phyloP scores from a whole-genome alignment of 139 green algal genomes.

The Yamagishiella unicocca region DNA sequence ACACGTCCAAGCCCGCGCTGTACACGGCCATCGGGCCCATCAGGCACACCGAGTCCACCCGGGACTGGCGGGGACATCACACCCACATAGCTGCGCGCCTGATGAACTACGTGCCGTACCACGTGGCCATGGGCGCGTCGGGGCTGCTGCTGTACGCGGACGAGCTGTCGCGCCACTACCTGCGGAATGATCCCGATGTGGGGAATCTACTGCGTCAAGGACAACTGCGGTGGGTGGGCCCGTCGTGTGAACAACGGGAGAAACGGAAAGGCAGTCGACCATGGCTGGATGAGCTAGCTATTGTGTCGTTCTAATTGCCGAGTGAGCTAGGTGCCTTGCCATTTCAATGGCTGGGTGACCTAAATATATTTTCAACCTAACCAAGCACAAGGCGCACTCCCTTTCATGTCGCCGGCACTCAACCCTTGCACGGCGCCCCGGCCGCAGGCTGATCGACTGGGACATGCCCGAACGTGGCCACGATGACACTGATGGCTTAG shows the following conservation, averaged over 20 bases:
- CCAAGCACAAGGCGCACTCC: background rate
- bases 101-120: slow-evolving; percentile 1
- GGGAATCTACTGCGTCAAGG: background rate
- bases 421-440: background rate
- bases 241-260: background rate
- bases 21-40: background rate
- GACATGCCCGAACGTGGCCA: background rate
- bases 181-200: background rate
- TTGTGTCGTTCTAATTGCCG: no score
- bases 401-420: background rate
- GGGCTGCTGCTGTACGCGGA: no score
- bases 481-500: background rate
- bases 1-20: background rate
- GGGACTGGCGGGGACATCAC: background rate
- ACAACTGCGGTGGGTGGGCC: background rate
- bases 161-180: background rate
- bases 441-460: background rate
- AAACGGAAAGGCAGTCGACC: no score
- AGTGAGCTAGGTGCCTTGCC: no score
- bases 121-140: background rate
- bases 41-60: background rate
- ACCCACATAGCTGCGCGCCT: background rate
- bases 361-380: background rate
- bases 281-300: no score
- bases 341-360: no score